phyloP scores from a whole-genome alignment of 306 rosid species.

The Trifolium subterraneum region DNA sequence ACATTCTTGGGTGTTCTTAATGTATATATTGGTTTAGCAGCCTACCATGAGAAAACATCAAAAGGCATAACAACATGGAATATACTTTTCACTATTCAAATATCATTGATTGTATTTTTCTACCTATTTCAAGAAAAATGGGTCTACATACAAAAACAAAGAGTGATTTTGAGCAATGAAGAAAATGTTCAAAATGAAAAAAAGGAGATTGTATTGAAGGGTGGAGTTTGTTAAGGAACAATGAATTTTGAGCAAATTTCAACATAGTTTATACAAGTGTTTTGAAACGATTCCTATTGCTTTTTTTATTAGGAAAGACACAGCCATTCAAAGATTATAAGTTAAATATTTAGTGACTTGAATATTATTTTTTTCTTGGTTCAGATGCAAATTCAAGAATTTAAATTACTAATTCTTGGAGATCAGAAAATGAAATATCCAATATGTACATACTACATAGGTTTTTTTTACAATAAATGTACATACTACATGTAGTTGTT shows the following conservation, averaged over 20 bases:
- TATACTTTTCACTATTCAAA: conserved; percentile 67
- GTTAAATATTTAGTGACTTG: background rate
- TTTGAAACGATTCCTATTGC: conserved; percentile 10
- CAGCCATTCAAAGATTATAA: conserved; percentile 22
- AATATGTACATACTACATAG: background rate
- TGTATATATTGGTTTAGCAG: conserved; percentile 74
- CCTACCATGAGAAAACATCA: conserved; percentile 79
- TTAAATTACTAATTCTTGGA: background rate
- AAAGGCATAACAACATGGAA: conserved; percentile 64
- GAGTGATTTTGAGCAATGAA: conserved; percentile 58
- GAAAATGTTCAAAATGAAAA: conserved; percentile 38
- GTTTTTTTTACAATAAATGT: too few relatives aligned
- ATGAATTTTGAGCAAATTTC: conserved; percentile 22
- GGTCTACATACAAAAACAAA: conserved; percentile 68
- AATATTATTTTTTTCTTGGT: conserved; percentile 3
- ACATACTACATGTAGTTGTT: too few relatives aligned
- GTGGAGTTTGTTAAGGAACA: conserved; percentile 57
- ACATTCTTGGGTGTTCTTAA: conserved; percentile 69
- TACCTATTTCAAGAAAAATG: conserved; percentile 96
- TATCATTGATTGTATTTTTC: conserved; percentile 61
- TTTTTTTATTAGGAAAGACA: background rate
- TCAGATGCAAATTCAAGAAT: conserved; percentile 25
- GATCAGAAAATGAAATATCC: background rate
- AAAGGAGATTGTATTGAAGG: conserved; percentile 49
- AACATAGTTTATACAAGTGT: conserved; percentile 2